Conservation (phyloP, 164 flowering plant genomes). For the Vitis labrusca region DNA sequence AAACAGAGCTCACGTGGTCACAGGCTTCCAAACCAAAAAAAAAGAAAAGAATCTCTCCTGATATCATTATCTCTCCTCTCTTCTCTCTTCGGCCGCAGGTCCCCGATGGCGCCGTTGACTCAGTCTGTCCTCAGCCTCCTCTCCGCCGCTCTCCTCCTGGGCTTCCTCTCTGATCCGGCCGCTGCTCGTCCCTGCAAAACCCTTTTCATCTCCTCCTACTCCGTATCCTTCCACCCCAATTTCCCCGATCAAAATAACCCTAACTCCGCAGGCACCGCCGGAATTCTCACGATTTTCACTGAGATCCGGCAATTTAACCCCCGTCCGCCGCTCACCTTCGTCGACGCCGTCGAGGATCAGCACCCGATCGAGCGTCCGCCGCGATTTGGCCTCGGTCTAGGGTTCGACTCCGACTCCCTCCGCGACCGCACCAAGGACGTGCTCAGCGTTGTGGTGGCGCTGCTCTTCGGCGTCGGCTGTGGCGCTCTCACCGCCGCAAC, state of each 20-base stretch:
- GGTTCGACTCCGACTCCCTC: slow-evolving; percentile 18
- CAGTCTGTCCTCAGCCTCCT: no score
- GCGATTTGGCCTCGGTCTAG: neutral
- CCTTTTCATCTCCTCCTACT: slow-evolving; percentile 25
- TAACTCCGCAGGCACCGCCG: slow-evolving; percentile 8
- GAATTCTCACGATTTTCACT: slow-evolving; percentile 26
- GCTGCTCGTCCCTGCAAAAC: slow-evolving; percentile 23
- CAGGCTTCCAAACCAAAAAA: no score
- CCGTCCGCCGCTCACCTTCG: slow-evolving; percentile 2
- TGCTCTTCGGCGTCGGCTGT: slow-evolving; percentile 48
- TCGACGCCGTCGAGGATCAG: neutral
- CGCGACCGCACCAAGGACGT: slow-evolving; percentile 41
- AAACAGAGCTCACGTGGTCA: no score
- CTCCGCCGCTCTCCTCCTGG: neutral
- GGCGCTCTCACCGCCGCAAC: slow-evolving; percentile 53
- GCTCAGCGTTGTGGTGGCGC: slow-evolving; percentile 39
- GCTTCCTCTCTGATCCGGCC: neutral
- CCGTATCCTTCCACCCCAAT: slow-evolving; percentile 20
- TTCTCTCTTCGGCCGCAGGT: no score
- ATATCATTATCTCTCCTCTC: no score
- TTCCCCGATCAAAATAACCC: slow-evolving; percentile 13
- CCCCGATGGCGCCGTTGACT: no score
- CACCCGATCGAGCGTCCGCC: neutral
- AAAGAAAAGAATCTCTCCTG: no score
- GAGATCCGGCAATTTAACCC: slow-evolving; percentile 15